Evolutionary conservation across 306 rosid genomes (phyloP).

Genomic region (Comarum palustre): DNA sequence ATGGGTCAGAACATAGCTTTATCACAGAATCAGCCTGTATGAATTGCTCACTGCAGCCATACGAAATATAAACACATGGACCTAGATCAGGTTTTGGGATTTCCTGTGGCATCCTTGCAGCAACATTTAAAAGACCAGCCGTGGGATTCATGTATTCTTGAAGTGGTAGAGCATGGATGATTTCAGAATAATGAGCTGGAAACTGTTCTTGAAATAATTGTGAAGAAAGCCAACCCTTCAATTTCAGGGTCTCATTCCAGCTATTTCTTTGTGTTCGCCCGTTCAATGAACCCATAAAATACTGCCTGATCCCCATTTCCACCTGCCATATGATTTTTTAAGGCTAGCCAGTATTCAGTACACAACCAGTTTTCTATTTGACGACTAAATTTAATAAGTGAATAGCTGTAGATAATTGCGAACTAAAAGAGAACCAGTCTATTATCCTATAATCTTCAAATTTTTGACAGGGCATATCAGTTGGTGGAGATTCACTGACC

Average conservation of each 20-base stretch:
- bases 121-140: constrained; percentile 80
- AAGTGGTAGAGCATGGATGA: constrained; percentile 72
- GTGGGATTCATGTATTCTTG: constrained; percentile 90
- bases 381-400: not conserved
- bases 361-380: not conserved
- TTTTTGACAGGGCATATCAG: constrained; percentile 7
- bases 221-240: constrained; percentile 88
- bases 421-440: constrained; percentile 9
- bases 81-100: constrained; percentile 69
- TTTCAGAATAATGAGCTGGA: constrained; percentile 79
- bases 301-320: constrained; percentile 78
- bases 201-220: constrained; percentile 82
- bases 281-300: constrained; percentile 72
- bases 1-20: constrained; percentile 65
- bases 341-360: not conserved
- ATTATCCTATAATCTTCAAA: constrained; percentile 18
- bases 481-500: constrained; percentile 53
- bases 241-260: constrained; percentile 70
- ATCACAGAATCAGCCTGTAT: constrained; percentile 55
- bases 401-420: not conserved
- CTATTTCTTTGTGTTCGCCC: constrained; percentile 49
- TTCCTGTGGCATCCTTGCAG: constrained; percentile 69
- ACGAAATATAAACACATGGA: constrained; percentile 71
- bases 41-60: constrained; percentile 60
- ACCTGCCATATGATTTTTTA: constrained; percentile 54